A percentile compares a stretch with the other conserved stretches of the same genome.
phyloP scores from a whole-genome alignment of 2,329 filamentous ascomycete genomes.

The Lasiodiplodia gonubiensis region DNA sequence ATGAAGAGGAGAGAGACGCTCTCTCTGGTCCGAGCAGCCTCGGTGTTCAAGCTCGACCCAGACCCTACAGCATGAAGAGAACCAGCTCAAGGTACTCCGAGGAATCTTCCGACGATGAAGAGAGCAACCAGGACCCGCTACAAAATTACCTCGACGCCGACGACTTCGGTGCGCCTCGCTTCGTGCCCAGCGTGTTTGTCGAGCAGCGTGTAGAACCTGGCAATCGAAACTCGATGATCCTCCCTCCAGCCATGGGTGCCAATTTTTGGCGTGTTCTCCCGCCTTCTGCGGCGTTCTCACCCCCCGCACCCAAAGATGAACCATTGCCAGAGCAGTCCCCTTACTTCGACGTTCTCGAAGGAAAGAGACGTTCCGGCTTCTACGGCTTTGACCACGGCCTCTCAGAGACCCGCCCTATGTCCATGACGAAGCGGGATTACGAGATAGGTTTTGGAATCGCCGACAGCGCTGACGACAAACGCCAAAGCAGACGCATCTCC shows the following conservation, averaged over 20 bases:
- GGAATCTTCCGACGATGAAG: not conserved
- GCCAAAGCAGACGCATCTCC: not conserved
- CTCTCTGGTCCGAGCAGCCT: not conserved
- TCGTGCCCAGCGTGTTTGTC: slow-evolving; percentile 27
- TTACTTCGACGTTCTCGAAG: not conserved
- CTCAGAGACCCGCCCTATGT: not conserved
- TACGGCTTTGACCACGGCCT: not conserved
- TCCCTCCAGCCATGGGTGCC: slow-evolving; percentile 15
- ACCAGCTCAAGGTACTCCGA: slow-evolving; percentile 18
- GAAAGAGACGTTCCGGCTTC: not conserved
- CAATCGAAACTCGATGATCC: slow-evolving; percentile 27
- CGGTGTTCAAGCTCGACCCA: not conserved
- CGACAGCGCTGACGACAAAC: not conserved
- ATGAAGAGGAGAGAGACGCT: not conserved
- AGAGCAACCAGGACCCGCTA: slow-evolving; percentile 12
- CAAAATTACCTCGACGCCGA: slow-evolving; percentile 21
- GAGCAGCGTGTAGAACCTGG: slow-evolving; percentile 18
- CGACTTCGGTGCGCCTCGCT: not conserved
- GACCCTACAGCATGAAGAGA: not conserved
- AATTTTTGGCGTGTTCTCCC: slow-evolving; percentile 21
- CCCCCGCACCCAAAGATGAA: not conserved
- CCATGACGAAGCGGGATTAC: slow-evolving; percentile 4
- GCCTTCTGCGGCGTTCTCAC: not conserved
- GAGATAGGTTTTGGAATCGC: slow-evolving; percentile 1
- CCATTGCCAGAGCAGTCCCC: not conserved